phyloP scores from a whole-genome alignment of 805 yeast genomes.

The Sporopachydermia quercuum region DNA sequence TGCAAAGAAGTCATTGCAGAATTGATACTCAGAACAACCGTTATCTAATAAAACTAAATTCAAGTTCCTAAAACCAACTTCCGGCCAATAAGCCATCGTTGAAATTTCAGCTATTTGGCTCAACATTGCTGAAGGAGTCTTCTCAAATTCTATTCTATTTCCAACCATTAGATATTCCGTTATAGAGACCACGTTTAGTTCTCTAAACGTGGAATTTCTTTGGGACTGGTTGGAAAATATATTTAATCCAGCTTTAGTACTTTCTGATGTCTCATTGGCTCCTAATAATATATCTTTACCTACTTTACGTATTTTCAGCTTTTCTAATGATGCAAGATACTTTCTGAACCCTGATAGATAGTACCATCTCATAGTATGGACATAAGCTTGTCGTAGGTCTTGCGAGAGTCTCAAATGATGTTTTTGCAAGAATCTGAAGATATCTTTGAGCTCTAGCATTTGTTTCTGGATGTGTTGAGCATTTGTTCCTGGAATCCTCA shows the following conservation, averaged over 20 bases:
- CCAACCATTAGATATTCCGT: conserved; percentile 45
- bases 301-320: conserved; percentile 37
- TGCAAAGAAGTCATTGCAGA: conserved; percentile 57
- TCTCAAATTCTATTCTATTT: conserved; percentile 42
- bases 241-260: conserved; percentile 2
- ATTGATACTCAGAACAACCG: conserved; percentile 59
- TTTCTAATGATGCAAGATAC: conserved; percentile 58
- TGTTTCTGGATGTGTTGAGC: conserved; percentile 64
- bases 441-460: conserved; percentile 46
- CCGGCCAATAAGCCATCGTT: conserved; percentile 51
- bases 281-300: conserved; percentile 48
- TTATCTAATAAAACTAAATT: conserved; percentile 64
- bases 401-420: conserved; percentile 49
- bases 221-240: background rate
- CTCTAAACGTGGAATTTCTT: background rate
- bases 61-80: conserved; percentile 58
- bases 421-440: conserved; percentile 37
- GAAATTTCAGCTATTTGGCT: conserved; percentile 78
- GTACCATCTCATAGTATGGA: conserved; percentile 89
- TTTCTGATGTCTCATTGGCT: conserved; percentile 17
- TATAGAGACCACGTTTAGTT: conserved; percentile 11
- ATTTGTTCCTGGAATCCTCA: conserved; percentile 50
- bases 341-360: conserved; percentile 66
- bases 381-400: conserved; percentile 67
- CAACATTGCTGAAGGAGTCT: conserved; percentile 51